These are phyloP conservation scores for Jatropha podagrica DNA, from an alignment of 441 rosid genomes.

Conservation along the genomic window DNA sequence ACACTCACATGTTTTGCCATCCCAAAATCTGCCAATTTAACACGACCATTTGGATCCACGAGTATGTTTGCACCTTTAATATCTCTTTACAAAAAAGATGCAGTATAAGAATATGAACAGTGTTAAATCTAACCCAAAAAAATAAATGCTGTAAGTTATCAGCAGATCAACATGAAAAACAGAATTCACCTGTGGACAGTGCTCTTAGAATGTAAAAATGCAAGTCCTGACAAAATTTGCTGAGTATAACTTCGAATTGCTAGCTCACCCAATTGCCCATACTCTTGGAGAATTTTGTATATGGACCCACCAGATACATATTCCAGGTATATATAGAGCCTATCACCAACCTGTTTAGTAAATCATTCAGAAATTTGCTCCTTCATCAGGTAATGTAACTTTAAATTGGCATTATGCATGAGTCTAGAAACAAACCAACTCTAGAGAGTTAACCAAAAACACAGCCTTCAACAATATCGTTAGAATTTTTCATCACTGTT, in stretches of 20 bases:
- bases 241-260: conserved; percentile 95
- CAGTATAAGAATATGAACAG: not conserved
- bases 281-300: conserved; percentile 92
- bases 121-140: not conserved
- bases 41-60: conserved; percentile 93
- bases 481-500: not conserved
- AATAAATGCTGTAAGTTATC: not conserved
- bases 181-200: conserved; percentile 82
- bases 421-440: not conserved
- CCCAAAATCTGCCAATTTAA: conserved; percentile 97
- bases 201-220: conserved; percentile 78
- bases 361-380: conserved; percentile 1
- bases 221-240: conserved; percentile 94
- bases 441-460: not conserved
- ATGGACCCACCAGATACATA: conserved; percentile 99
- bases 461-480: not conserved
- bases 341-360: conserved; percentile 72
- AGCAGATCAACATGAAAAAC: conserved; percentile 27
- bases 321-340: conserved; percentile 89
- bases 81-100: conserved; percentile 54
- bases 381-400: not conserved
- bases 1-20: conserved; percentile 98
- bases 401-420: conserved; percentile 34
- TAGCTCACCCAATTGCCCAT: conserved; percentile 82
- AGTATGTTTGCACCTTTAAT: conserved; percentile 98